Evolutionary conservation across 352 stramenopile genomes (phyloP), one percentile per base, ranked within the genome.

Genomic region (Globisporangium polare): DNA sequence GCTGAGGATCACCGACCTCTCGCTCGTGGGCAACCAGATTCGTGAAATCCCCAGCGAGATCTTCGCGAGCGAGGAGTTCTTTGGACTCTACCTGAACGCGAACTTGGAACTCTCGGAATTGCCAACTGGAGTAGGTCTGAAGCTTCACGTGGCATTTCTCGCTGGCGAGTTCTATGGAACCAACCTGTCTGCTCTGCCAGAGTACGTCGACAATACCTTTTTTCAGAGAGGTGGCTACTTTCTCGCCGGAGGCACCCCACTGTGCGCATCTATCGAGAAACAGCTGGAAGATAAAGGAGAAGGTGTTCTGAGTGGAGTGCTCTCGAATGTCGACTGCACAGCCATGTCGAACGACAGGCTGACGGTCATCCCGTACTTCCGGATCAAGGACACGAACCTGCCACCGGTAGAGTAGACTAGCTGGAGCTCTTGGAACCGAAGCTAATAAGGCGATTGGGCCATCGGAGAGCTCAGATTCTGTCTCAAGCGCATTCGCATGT

Each of bases 1-100:
- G 35, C 10, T 9, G 12, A 17, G 13, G 8, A 41, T 64, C 49
- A 24, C 42, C 8, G 58, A 64, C 13, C 41, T 58, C 24, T 58
- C 58, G 26, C 37, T 80, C 24, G 66, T 58, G 20, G 73, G 65
- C 1, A 78, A 72, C 27, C 17, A 53, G 12, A 57, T 66, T 43
- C 24, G 22, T 10, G 24, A 47, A 20, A 12, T 66, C 9, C 60
- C 60, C 26, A 27, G 49, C n/a, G 27, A 62, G 7, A 12, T 66
- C 7, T 63, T 66, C 18, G 29, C 12, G 31, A 66, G 57, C 6
- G 5, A 33, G 33, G 26, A 33, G 0, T 35, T 58, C 29, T 57
- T 29, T 10, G 53, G 46, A 17, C 24, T 66, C 45, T 66, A 58
- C 46, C 27, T 66, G 7, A 63, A 62, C 31, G 45, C 43, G 1